A percentile compares a stretch with the other conserved stretches of the same genome.
Evolutionary conservation across 2,329 filamentous ascomycete genomes (phyloP).

Genomic region (Cryphonectria carpinicola): DNA sequence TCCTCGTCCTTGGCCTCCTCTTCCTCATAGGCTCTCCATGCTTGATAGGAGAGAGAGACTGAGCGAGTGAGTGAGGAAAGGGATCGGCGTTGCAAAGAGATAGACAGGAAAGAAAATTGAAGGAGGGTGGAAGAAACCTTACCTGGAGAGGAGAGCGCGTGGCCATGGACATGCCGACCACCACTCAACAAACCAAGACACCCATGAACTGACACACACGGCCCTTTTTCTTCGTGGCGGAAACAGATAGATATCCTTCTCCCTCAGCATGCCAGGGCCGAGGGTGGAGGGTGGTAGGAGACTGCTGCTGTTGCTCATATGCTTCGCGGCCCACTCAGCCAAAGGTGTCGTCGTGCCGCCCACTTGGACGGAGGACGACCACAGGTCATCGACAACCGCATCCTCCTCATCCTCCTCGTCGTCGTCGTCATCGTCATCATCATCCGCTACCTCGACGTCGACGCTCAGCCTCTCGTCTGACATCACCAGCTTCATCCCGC

Average conservation of each 20-base stretch:
- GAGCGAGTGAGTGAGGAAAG: not conserved
- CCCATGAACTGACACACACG: slow-evolving; percentile 4
- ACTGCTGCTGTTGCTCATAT: slow-evolving; percentile 22
- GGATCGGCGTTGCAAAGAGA: not conserved
- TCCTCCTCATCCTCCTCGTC: slow-evolving; percentile 38
- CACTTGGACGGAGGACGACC: not conserved
- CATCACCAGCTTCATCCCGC: slow-evolving; percentile 53
- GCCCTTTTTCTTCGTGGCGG: slow-evolving; percentile 10
- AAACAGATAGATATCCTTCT: slow-evolving; percentile 45
- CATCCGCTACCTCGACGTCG: slow-evolving; percentile 29
- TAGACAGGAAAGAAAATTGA: not conserved
- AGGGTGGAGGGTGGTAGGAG: slow-evolving; percentile 12
- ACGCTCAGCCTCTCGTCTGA: slow-evolving; percentile 41
- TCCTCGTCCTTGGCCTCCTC: not conserved
- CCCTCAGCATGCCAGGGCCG: slow-evolving; percentile 46
- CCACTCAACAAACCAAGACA: not conserved
- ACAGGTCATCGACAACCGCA: slow-evolving; percentile 10
- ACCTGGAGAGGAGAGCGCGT: not conserved
- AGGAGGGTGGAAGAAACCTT: not conserved
- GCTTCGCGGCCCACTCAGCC: slow-evolving; percentile 7
- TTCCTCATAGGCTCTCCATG: not conserved
- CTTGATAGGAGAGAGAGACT: not conserved
- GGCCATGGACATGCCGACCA: not conserved
- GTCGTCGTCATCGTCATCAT: slow-evolving; percentile 26
- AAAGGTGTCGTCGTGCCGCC: not conserved